A percentile compares a stretch with the other conserved stretches of the same genome.
Conservation (phyloP, 2,329 filamentous ascomycete genomes). For the Sarocladium brachiariae region DNA sequence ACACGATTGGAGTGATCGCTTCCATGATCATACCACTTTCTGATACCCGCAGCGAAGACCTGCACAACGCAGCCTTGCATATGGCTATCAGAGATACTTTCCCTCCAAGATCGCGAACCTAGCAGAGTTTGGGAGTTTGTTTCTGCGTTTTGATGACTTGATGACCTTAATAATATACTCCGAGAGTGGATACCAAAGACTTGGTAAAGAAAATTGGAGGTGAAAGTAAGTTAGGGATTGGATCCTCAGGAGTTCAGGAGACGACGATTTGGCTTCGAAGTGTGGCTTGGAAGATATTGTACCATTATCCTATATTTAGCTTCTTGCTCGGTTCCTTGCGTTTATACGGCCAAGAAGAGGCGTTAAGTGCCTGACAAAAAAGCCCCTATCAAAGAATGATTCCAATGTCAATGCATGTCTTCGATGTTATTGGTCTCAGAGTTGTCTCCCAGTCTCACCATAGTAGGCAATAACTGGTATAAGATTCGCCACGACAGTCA, state of each 20-base stretch:
- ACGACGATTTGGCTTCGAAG: background rate
- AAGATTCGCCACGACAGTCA: too few relatives aligned
- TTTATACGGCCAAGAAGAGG: too few relatives aligned
- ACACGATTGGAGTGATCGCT: slow-evolving; percentile 24
- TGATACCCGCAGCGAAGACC: slow-evolving; percentile 18
- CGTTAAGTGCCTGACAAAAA: too few relatives aligned
- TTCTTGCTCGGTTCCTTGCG: background rate
- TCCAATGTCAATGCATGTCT: too few relatives aligned
- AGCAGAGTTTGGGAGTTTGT: too few relatives aligned
- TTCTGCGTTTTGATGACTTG: slow-evolving; percentile 19
- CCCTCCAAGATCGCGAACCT: too few relatives aligned
- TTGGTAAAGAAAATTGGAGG: background rate
- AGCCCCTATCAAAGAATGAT: too few relatives aligned
- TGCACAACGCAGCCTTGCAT: too few relatives aligned
- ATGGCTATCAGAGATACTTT: too few relatives aligned
- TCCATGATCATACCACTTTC: slow-evolving; percentile 22
- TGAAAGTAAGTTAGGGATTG: background rate
- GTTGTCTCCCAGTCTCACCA: too few relatives aligned
- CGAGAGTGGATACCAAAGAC: background rate
- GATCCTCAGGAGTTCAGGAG: slow-evolving; percentile 3
- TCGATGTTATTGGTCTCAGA: too few relatives aligned
- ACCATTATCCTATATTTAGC: background rate
- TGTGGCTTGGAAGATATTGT: background rate
- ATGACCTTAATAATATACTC: background rate
- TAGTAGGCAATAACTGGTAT: too few relatives aligned